Evolutionary conservation across 768 basidiomycete species (phyloP).

Genomic region (Mycena chlorophos): DNA sequence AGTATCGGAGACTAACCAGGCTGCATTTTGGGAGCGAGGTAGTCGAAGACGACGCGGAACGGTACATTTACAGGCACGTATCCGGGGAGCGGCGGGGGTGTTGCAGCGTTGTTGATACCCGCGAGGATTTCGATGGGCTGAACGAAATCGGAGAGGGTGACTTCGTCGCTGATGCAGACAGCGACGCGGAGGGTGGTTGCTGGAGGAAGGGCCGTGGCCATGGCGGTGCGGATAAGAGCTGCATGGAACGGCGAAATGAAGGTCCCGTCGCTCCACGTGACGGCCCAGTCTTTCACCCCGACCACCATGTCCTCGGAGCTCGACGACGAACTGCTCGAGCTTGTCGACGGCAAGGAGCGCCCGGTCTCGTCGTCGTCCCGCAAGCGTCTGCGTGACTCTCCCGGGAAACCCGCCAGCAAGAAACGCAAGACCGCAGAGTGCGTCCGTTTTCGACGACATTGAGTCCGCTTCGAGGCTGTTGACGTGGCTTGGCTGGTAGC

Average conservation of each 20-base stretch:
- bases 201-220: neutral
- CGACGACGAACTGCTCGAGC: slow-evolving; percentile 77
- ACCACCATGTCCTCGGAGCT: slow-evolving; percentile 26
- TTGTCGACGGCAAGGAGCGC: slow-evolving; percentile 59
- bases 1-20: too few species aligned
- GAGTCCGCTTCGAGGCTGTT: slow-evolving; percentile 9
- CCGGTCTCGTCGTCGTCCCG: slow-evolving; percentile 54
- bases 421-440: slow-evolving; percentile 70
- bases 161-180: slow-evolving; percentile 21
- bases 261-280: neutral
- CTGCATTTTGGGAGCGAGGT: slow-evolving; percentile 22
- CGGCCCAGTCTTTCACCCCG: neutral
- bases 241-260: neutral
- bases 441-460: slow-evolving; percentile 32
- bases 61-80: slow-evolving; percentile 4
- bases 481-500: slow-evolving; percentile 3
- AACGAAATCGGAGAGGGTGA: slow-evolving; percentile 23
- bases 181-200: slow-evolving; percentile 20
- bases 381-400: slow-evolving; percentile 52
- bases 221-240: neutral
- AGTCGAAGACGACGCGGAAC: slow-evolving; percentile 22
- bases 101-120: slow-evolving; percentile 11
- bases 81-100: neutral
- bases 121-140: slow-evolving; percentile 23
- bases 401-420: slow-evolving; percentile 47